phyloP scores from a whole-genome alignment of 2,329 filamentous ascomycete genomes.

The Aspergillus intermedius region DNA sequence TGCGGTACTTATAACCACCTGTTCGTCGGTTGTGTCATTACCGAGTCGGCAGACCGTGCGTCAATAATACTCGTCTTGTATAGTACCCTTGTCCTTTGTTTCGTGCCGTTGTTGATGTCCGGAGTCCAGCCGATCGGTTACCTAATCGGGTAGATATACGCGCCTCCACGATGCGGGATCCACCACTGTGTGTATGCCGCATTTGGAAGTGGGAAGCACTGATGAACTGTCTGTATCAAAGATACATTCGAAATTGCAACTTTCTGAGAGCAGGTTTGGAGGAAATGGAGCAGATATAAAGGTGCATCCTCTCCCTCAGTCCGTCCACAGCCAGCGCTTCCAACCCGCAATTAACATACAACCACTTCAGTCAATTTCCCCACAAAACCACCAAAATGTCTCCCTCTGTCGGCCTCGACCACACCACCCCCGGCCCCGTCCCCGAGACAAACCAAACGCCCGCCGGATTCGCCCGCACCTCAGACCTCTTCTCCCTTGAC shows the following conservation, averaged over 20 bases:
- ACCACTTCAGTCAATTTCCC: background rate
- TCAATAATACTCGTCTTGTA: background rate
- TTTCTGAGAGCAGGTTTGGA: background rate
- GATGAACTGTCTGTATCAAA: background rate
- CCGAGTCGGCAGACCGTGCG: background rate
- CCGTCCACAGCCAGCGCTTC: background rate
- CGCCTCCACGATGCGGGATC: background rate
- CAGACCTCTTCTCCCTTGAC: slow-evolving; percentile 41
- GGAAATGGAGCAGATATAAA: background rate
- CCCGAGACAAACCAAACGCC: slow-evolving; percentile 29
- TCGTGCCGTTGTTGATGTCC: background rate
- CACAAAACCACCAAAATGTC: slow-evolving; percentile 11
- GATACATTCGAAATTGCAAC: background rate
- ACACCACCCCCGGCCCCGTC: slow-evolving; percentile 13
- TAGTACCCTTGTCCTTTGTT: background rate
- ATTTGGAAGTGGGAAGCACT: background rate
- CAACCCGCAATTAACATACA: background rate
- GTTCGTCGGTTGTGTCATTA: background rate
- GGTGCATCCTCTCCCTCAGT: background rate
- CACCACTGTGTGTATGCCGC: background rate
- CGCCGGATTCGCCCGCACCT: slow-evolving; percentile 15
- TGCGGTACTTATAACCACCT: background rate
- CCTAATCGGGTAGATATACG: background rate
- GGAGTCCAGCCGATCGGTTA: background rate
- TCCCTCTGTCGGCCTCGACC: slow-evolving; percentile 16